phyloP scores from a whole-genome alignment of 345 rosid species.

The Salix koriyanagi region DNA sequence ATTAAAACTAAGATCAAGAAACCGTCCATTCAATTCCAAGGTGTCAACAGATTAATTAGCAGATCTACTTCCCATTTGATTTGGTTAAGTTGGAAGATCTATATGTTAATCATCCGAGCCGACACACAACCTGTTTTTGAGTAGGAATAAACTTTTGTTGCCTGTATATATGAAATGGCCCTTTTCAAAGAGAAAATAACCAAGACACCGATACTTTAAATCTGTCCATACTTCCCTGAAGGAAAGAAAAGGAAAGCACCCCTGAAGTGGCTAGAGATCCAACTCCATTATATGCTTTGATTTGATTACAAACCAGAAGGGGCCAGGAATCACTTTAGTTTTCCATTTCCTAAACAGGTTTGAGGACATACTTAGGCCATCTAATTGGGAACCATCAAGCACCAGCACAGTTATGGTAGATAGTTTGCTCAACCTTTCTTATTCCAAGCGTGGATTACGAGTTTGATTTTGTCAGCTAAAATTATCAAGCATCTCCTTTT shows the following conservation, averaged over 20 bases:
- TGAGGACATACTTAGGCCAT: neutral
- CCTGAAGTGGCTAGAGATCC: neutral
- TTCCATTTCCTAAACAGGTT: neutral
- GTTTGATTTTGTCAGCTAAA: neutral
- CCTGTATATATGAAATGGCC: neutral
- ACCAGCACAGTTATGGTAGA: neutral
- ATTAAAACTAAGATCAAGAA: neutral
- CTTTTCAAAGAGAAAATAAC: neutral
- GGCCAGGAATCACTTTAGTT: neutral
- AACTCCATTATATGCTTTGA: neutral
- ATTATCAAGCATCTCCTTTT: neutral
- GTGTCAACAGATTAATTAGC: neutral
- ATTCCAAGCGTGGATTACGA: neutral
- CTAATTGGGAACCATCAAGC: neutral
- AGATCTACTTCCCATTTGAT: neutral
- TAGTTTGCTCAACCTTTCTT: neutral
- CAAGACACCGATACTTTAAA: neutral
- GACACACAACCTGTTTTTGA: neutral
- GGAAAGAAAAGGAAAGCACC: neutral
- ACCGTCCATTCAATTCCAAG: neutral
- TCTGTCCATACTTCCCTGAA: neutral
- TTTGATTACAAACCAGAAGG: neutral
- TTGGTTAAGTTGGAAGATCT: neutral
- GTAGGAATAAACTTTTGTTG: neutral
- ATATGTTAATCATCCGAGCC: neutral